Evolutionary conservation across 169 alveolate species (phyloP).

Genomic region (Theileria equi): DNA sequence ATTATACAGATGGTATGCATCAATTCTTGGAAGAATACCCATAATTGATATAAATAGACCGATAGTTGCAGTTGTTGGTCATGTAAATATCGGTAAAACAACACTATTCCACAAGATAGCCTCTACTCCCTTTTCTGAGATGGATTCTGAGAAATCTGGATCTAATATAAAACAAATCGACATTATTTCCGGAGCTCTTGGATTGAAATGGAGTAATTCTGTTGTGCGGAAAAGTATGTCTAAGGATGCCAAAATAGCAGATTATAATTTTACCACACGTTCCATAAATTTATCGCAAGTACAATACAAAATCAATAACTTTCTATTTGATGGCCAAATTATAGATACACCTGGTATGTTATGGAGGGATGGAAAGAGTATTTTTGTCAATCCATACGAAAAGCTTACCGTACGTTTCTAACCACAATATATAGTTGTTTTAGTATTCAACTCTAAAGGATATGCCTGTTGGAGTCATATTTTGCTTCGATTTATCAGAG

Average conservation of each 20-base stretch:
- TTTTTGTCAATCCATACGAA: constrained; percentile 57
- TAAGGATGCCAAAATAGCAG: constrained; percentile 40
- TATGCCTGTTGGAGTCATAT: constrained; percentile 57
- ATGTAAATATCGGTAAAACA: constrained; percentile 57
- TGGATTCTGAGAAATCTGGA: constrained; percentile 13
- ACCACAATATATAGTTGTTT: neutral
- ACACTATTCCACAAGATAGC: constrained; percentile 42
- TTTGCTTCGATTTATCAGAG: constrained; percentile 48
- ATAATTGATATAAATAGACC: constrained; percentile 35
- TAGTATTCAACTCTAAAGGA: constrained; percentile 54
- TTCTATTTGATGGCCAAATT: constrained; percentile 48
- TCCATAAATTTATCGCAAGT: constrained; percentile 24
- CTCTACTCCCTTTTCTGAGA: neutral
- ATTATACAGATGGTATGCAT: constrained; percentile 24
- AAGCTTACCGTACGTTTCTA: constrained; percentile 35
- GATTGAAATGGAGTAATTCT: constrained; percentile 40
- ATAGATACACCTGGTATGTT: constrained; percentile 61
- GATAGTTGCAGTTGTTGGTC: constrained; percentile 52
- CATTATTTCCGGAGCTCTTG: constrained; percentile 46
- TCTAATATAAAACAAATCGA: constrained; percentile 14
- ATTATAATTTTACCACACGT: constrained; percentile 60
- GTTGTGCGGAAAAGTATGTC: constrained; percentile 6
- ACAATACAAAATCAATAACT: constrained; percentile 31
- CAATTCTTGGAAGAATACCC: constrained; percentile 34
- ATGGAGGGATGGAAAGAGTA: constrained; percentile 37